Evolutionary conservation across 495 filamentous ascomycete genomes (phyloP).

Genomic region (Aspergillus funiculosus): DNA sequence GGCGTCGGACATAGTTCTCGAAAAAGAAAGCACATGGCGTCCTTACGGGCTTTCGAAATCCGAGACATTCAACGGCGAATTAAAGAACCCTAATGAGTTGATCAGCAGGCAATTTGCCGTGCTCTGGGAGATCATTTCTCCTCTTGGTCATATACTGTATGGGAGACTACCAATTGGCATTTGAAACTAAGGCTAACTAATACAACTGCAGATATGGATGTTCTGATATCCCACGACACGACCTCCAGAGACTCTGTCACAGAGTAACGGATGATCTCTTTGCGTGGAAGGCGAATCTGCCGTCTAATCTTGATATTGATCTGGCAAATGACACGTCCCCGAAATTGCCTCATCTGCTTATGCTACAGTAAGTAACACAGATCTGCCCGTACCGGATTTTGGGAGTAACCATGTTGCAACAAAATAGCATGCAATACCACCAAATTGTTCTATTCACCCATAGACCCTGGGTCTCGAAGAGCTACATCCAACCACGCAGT

Average conservation of each 20-base stretch:
- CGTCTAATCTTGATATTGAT: conserved; percentile 38
- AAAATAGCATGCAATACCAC: conserved; percentile 48
- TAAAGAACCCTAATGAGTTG: conserved; percentile 37
- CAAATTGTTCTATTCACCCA: conserved; percentile 48
- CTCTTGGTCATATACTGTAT: conserved; percentile 45
- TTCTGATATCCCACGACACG: conserved; percentile 39
- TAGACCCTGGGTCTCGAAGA: conserved; percentile 47
- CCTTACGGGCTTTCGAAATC: conserved; percentile 37
- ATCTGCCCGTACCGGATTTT: neutral
- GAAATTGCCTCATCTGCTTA: conserved; percentile 42
- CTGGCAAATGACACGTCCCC: conserved; percentile 32
- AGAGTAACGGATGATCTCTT: conserved; percentile 42
- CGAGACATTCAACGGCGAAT: conserved; percentile 18
- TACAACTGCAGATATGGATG: conserved; percentile 35
- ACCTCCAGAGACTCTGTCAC: conserved; percentile 40
- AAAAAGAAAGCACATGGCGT: conserved; percentile 38
- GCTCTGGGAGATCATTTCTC: conserved; percentile 47
- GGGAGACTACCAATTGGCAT: conserved; percentile 7
- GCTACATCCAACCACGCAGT: conserved; percentile 41
- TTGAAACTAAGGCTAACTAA: conserved; percentile 10
- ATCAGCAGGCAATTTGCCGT: conserved; percentile 42
- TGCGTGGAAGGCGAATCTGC: conserved; percentile 44
- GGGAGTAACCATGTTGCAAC: neutral
- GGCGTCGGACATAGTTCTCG: conserved; percentile 29
- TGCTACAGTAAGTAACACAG: conserved; percentile 38